Base-by-base conservation (phyloP, 352 stramenopile genomes). In the Phytophthora pistaciae region DNA sequence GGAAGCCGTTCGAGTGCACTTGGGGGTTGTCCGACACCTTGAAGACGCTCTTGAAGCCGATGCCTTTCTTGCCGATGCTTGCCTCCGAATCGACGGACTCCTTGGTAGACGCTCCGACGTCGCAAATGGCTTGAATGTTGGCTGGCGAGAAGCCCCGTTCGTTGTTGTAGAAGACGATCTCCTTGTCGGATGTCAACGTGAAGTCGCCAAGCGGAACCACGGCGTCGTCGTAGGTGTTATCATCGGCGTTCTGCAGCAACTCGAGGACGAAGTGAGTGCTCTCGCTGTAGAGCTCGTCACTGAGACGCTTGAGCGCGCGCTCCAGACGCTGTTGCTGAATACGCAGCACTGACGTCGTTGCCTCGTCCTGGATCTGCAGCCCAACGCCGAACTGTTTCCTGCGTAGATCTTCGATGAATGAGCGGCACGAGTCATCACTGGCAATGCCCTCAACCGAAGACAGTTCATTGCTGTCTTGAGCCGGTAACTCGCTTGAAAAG, bases 41-140 rank as follows among this genome's bases (percentile, higher is more conserved):
- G 75, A 97, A 97, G 3, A 97, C 91, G n/a, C 88, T 96, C 73
- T 97, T 97, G 63, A 97, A 97, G 23, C 90, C 91, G 53, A 97
- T 97, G 3, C 91, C 91, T 61, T 97, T 97, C 64, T 95, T 94
- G 31, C 91, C 90, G n/a, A 97, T 97, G 67, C 89, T 95, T 8
- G 60, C 75, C 16, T 69, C 69, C 18, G 69, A 75, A 56, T 68
- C 60, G 38, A 67, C 42, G 2, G 60, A 23, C 25, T 79, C 72
- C 57, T 96, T 96, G 0, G 91, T 96, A 25, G 91, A 96, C 9
- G 88, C 90, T 14, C 91, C 91, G 16, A 97, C 90, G 48, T 96
- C 88, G 59, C 91, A 97, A 50, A 97, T 93, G 13, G 90, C 90
- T 48, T 85, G 84, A 54, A 97, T 84, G 68, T 97, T 95, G 1